A percentile compares a stretch with the other conserved stretches of the same genome.
Evolutionary conservation across 768 basidiomycete genomes (phyloP).

Genomic region (Rhodotorula taiwanensis): DNA sequence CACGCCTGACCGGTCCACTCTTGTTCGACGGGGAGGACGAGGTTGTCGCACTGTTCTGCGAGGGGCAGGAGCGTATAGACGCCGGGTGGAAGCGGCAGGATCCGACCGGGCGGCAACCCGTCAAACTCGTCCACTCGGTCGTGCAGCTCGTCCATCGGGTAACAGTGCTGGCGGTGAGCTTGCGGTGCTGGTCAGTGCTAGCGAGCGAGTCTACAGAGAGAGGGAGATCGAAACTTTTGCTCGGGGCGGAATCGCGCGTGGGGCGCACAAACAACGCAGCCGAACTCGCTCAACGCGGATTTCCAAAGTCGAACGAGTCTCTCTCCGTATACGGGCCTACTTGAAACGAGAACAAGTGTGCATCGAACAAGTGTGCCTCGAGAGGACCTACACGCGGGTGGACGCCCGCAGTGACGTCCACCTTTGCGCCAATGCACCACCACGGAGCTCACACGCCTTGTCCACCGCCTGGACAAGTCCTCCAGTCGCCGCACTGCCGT

Average conservation of each 20-base stretch:
- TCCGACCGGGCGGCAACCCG: neutral
- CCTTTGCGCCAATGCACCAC: neutral
- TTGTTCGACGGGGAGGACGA: constrained; percentile 46
- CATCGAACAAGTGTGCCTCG: too few species aligned
- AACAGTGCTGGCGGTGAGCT: too few species aligned
- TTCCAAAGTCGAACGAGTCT: too few species aligned
- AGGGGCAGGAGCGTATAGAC: constrained; percentile 51
- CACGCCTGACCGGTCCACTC: constrained; percentile 39
- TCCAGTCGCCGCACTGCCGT: neutral
- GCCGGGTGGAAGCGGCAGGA: constrained; percentile 28
- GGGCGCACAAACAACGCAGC: too few species aligned
- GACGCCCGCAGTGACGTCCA: neutral
- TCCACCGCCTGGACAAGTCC: neutral
- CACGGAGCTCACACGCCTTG: neutral
- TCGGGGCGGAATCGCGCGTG: too few species aligned
- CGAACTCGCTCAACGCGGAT: too few species aligned
- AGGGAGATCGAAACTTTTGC: too few species aligned
- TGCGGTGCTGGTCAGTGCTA: too few species aligned
- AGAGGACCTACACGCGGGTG: too few species aligned
- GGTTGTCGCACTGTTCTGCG: constrained; percentile 67
- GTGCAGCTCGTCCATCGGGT: neutral
- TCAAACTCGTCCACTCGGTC: neutral
- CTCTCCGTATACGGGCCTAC: too few species aligned
- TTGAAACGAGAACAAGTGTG: too few species aligned
- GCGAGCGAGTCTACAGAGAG: too few species aligned